A percentile compares a stretch with the other conserved stretches of the same genome.
Conservation (phyloP, 2,329 filamentous ascomycete species). For the Lasiodiplodia sp. region DNA sequence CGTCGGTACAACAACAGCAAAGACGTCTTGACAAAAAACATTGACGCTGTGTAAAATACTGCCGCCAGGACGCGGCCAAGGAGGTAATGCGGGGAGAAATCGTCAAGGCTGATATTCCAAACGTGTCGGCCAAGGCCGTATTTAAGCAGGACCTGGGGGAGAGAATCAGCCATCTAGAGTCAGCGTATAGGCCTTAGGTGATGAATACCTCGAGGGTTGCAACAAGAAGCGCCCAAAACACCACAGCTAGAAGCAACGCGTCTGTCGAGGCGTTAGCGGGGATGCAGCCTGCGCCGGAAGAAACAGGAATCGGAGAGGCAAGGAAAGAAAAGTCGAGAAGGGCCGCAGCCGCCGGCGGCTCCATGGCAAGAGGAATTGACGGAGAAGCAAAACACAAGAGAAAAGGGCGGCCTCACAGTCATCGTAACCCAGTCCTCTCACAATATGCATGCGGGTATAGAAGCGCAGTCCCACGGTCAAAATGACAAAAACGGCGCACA, state of each 20-base stretch:
- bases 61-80: slow-evolving; percentile 12
- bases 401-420: slow-evolving; percentile 12
- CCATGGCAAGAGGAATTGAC: neutral
- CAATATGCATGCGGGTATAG: slow-evolving; percentile 19
- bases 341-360: no score
- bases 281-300: neutral
- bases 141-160: neutral
- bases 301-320: neutral
- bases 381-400: neutral
- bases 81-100: slow-evolving; percentile 5
- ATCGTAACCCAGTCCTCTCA: slow-evolving; percentile 7
- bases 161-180: neutral
- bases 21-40: slow-evolving; percentile 31
- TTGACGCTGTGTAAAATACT: slow-evolving; percentile 28
- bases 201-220: slow-evolving; percentile 4
- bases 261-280: slow-evolving; percentile 16
- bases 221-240: slow-evolving; percentile 9
- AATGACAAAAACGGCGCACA: neutral
- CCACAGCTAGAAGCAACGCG: neutral
- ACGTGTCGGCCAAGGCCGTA: slow-evolving; percentile 13
- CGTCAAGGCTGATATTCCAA: slow-evolving; percentile 19
- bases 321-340: neutral
- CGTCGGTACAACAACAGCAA: slow-evolving; percentile 30
- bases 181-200: no score
- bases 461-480: slow-evolving; percentile 12